Conservation (phyloP, 768 basidiomycete genomes). For the Suillus plorans region DNA sequence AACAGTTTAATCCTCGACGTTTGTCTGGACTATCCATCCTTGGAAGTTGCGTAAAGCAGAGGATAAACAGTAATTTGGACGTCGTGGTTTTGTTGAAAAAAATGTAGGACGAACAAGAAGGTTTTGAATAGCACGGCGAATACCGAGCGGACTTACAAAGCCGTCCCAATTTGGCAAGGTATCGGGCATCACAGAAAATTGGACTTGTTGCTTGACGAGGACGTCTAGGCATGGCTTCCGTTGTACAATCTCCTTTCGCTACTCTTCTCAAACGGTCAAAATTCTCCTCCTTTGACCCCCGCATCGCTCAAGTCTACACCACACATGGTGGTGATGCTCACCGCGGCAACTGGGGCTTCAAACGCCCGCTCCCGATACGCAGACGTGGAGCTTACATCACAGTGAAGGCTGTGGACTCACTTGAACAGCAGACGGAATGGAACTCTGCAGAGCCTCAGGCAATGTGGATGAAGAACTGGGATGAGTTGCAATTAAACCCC, state of each 20-base stretch:
- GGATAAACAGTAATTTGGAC: slow-evolving; percentile 83
- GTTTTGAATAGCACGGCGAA: slow-evolving; percentile 34
- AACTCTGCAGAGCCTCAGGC: slow-evolving; percentile 62
- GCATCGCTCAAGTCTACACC: slow-evolving; percentile 76
- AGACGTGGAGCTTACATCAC: slow-evolving; percentile 64
- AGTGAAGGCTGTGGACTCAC: slow-evolving; percentile 67
- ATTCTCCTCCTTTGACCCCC: slow-evolving; percentile 77
- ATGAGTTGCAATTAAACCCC: slow-evolving; percentile 46
- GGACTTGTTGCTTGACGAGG: not conserved
- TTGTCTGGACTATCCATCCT: slow-evolving; percentile 88
- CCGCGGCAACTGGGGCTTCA: slow-evolving; percentile 84
- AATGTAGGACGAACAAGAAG: slow-evolving; percentile 6
- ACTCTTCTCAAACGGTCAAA: slow-evolving; percentile 78
- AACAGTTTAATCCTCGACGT: slow-evolving; percentile 66
- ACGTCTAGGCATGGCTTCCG: slow-evolving; percentile 16
- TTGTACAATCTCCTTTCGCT: slow-evolving; percentile 59
- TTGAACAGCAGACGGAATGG: slow-evolving; percentile 79
- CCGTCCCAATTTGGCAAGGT: not conserved
- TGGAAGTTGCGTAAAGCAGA: slow-evolving; percentile 40
- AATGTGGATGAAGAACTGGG: slow-evolving; percentile 65
- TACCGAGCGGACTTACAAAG: slow-evolving; percentile 19
- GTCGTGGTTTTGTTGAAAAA: slow-evolving; percentile 45
- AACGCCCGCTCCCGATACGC: slow-evolving; percentile 73
- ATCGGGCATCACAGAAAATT: not conserved
- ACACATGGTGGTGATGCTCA: slow-evolving; percentile 66